phyloP scores from a whole-genome alignment of 2,329 filamentous ascomycete species.

The Emergomyces africanus region DNA sequence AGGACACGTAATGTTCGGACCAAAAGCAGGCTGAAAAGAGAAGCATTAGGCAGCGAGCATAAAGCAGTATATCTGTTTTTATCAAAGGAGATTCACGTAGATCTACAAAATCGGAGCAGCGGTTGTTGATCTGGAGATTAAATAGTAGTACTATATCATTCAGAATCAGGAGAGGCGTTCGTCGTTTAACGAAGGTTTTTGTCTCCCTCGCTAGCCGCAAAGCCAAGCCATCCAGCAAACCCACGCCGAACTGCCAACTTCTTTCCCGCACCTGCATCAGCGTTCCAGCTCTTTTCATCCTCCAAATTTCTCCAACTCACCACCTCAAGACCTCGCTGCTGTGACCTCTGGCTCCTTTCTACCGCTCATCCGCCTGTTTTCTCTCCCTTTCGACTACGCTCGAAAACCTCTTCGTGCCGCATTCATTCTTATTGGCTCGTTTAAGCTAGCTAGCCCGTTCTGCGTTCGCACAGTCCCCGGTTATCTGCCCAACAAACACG shows the following conservation, averaged over 20 bases:
- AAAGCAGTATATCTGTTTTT: not conserved
- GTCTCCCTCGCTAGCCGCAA: not conserved
- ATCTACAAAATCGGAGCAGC: not conserved
- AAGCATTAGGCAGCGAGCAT: not conserved
- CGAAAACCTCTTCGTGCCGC: not conserved
- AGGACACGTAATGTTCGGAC: too few relatives aligned
- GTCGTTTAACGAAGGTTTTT: too few relatives aligned
- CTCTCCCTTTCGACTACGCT: not conserved
- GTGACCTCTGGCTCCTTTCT: not conserved
- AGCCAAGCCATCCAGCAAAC: not conserved
- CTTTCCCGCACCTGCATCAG: not conserved
- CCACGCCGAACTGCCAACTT: not conserved
- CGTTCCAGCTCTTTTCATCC: not conserved
- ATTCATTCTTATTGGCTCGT: not conserved
- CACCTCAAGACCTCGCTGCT: not conserved
- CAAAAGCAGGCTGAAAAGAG: too few relatives aligned
- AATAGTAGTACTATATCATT: too few relatives aligned
- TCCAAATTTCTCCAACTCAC: not conserved
- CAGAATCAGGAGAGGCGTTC: not conserved
- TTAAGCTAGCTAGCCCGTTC: not conserved
- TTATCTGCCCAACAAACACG: not conserved
- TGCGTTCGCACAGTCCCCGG: not conserved
- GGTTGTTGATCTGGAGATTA: not conserved
- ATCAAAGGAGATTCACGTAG: not conserved
- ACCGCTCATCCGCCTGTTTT: not conserved